Evolutionary conservation across 2,329 filamentous ascomycete species (phyloP).

Genomic region (Aspergillus quadricinctus): DNA sequence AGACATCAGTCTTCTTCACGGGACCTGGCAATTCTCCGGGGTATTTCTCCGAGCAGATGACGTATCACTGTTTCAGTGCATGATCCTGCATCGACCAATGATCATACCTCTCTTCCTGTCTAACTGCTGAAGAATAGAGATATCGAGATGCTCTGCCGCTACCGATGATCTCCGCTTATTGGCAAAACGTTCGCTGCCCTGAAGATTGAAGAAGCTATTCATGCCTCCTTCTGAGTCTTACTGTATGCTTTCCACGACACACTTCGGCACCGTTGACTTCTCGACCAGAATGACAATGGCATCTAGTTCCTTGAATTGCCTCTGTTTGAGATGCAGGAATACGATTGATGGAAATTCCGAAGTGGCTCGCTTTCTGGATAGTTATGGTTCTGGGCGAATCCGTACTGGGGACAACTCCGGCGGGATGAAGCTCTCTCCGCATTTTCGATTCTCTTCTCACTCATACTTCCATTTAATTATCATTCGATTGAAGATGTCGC

Average conservation of each 20-base stretch:
- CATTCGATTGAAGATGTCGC: neutral
- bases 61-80: too few species aligned
- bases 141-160: neutral
- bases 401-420: slow-evolving; percentile 20
- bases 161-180: neutral
- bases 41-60: neutral
- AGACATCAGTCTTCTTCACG: neutral
- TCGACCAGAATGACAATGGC: too few species aligned
- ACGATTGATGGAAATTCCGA: slow-evolving; percentile 12
- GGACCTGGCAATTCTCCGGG: neutral
- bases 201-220: neutral
- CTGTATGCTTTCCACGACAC: too few species aligned
- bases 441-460: neutral
- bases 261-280: too few species aligned
- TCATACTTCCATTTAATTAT: neutral
- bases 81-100: too few species aligned
- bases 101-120: neutral
- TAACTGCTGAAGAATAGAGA: neutral
- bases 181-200: neutral
- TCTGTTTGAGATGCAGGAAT: too few species aligned
- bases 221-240: neutral
- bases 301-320: too few species aligned
- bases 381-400: slow-evolving; percentile 3
- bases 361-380: neutral
- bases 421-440: slow-evolving; percentile 11